Evolutionary conservation across 306 rosid species (phyloP), one percentile per base, ranked within the genome.

Genomic region (Medicago ruthenica): DNA sequence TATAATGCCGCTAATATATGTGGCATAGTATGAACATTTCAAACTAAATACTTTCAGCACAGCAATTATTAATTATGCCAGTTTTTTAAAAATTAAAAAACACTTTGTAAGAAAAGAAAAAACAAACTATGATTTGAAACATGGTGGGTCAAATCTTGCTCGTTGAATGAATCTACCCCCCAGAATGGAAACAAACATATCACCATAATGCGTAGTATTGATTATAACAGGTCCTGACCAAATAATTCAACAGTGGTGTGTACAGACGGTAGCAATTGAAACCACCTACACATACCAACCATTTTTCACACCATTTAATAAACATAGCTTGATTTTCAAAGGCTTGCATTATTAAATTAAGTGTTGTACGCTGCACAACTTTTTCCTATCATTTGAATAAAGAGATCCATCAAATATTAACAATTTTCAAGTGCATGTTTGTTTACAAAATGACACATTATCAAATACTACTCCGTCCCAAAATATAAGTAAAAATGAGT

Each of bases 191-290:
- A 50, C n/a, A 50, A 40, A 60, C 34, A 59, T 63, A 22, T 8
- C 31, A 34, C 31, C 72, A 17, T 21, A 18, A 70, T 27, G 8
- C 48, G 10, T 24, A 31, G 36, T 31, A 3, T 60, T 67, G 12
- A 74, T 69, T 69, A 62, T 51, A 21, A 34, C 63, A 44, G 6
- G 70, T 54, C 63, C 67, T 17, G 47, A 68, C 48, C 76, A 63
- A 51, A 55, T 78, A 36, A 63, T 67, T 67, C 41, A 66, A 54
- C 59, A 42, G 54, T 24, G 27, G 34, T 53, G 57, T 48, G 44
- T 24, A 16, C 15, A 37, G 57, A 53, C 39, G 55, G n/a, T 48
- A 40, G 47, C 37, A 22, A 60, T 20, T 67, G 58, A 67, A 62
- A 44, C 48, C 67, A 24, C 15, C 16, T 42, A 31, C 44, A 17